Conservation (phyloP, 768 basidiomycete genomes). For the Rhizopogon salebrosus region DNA sequence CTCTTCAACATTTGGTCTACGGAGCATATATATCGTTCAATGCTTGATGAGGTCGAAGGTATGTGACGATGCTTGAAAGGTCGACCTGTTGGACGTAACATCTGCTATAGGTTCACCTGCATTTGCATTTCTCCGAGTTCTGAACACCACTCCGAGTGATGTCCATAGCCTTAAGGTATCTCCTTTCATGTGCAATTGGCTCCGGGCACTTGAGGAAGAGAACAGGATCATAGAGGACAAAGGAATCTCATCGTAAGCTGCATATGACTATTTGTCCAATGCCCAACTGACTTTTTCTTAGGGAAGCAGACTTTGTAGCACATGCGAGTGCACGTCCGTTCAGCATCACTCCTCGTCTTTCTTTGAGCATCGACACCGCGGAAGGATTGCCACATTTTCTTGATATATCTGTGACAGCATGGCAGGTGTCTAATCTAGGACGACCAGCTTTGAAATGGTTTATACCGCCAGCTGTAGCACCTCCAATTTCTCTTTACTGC, state of each 20-base stretch:
- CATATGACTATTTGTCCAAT: background rate
- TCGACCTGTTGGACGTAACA: conserved; percentile 2
- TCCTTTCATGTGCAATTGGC: conserved; percentile 52
- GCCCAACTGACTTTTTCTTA: background rate
- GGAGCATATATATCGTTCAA: conserved; percentile 70
- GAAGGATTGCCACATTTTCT: conserved; percentile 47
- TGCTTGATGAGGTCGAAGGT: conserved; percentile 56
- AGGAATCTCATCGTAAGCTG: conserved; percentile 39
- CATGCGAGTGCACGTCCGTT: background rate
- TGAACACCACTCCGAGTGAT: conserved; percentile 60
- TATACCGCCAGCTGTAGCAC: conserved; percentile 80
- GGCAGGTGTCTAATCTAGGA: conserved; percentile 78
- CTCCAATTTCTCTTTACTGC: conserved; percentile 70
- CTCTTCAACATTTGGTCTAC: conserved; percentile 90
- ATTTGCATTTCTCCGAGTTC: conserved; percentile 77
- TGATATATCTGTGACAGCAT: conserved; percentile 57
- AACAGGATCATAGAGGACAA: conserved; percentile 32
- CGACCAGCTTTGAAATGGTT: conserved; percentile 80
- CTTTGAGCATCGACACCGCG: conserved; percentile 26
- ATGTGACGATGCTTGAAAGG: conserved; percentile 17
- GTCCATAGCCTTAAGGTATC: conserved; percentile 56
- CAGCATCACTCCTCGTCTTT: conserved; percentile 7
- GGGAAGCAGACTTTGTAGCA: background rate
- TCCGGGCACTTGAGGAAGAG: conserved; percentile 46
- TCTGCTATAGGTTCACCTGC: conserved; percentile 39